These are phyloP conservation scores for Closterium sp. DNA, from an alignment of 139 green algal genomes.

Conservation along the genomic window DNA sequence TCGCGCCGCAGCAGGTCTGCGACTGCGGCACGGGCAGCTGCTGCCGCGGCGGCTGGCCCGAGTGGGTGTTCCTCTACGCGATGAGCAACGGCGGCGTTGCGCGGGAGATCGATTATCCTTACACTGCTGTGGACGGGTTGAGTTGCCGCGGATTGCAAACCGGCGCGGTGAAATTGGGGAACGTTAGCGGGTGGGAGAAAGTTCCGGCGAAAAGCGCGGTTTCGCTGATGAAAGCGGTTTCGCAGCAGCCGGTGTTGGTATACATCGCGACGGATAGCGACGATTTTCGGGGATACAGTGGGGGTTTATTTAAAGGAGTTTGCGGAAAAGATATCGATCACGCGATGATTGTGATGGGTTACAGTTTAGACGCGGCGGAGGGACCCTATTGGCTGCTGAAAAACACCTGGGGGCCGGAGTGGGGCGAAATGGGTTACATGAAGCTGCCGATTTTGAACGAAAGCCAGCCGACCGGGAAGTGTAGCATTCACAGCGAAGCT, in stretches of 20 bases:
- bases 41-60: constrained; percentile 91
- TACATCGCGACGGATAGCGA: background rate
- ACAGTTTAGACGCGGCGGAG: constrained; percentile 48
- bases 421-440: constrained; percentile 91
- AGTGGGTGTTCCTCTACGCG: constrained; percentile 88
- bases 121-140: constrained; percentile 62
- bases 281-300: constrained; percentile 80
- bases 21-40: constrained; percentile 45
- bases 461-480: background rate
- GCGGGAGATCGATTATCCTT: constrained; percentile 83
- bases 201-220: background rate
- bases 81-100: constrained; percentile 84
- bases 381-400: constrained; percentile 88
- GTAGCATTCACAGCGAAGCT: background rate
- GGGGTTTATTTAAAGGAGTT: constrained; percentile 53
- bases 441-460: background rate
- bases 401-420: constrained; percentile 86
- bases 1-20: constrained; percentile 37
- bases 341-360: constrained; percentile 62
- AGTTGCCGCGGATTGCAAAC: background rate
- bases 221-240: background rate
- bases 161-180: background rate
- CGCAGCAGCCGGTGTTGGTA: background rate
- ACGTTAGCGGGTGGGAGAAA: background rate
- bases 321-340: constrained; percentile 26